A percentile compares a stretch with the other conserved stretches of the same genome.
Evolutionary conservation across 1,284 basidiomycete genomes (phyloP).

Genomic region (Cryptococcus maquisensis): DNA sequence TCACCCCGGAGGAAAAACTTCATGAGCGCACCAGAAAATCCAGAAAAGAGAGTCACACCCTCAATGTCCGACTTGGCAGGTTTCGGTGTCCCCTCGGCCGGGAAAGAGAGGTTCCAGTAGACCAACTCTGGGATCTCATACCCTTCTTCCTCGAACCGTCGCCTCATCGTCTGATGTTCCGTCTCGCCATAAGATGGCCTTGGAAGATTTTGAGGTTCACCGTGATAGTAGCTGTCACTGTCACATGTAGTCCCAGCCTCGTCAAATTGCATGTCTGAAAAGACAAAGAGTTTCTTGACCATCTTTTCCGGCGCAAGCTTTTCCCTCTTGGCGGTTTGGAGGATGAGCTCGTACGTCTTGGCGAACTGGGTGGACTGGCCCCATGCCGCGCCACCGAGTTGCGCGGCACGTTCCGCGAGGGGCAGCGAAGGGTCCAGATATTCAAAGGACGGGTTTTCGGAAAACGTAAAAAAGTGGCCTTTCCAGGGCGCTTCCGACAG

Average conservation of each 20-base stretch:
- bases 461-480: slow-evolving; percentile 66
- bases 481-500: slow-evolving; percentile 62
- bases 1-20: slow-evolving; percentile 62
- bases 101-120: slow-evolving; percentile 35
- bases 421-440: slow-evolving; percentile 51
- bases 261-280: slow-evolving; percentile 75
- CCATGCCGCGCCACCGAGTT: slow-evolving; percentile 53
- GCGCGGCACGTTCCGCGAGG: slow-evolving; percentile 44
- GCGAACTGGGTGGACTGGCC: slow-evolving; percentile 58
- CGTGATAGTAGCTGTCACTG: too few species aligned
- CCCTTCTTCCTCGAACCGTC: slow-evolving; percentile 57
- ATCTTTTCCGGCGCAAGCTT: slow-evolving; percentile 62
- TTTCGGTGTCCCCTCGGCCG: slow-evolving; percentile 34
- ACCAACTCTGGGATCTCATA: slow-evolving; percentile 63
- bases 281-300: slow-evolving; percentile 68
- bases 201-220: too few species aligned
- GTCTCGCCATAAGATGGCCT: slow-evolving; percentile 63
- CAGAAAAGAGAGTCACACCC: slow-evolving; percentile 64
- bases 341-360: slow-evolving; percentile 44
- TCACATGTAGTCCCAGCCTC: slow-evolving; percentile 28
- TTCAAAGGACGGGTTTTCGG: slow-evolving; percentile 53
- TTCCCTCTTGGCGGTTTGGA: slow-evolving; percentile 57
- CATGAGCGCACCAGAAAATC: slow-evolving; percentile 63
- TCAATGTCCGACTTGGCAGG: slow-evolving; percentile 55
- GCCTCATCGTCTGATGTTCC: slow-evolving; percentile 57